Evolutionary conservation across 306 rosid species (phyloP), one percentile per base, ranked within the genome.

Genomic region (Cicer pinnatifidum): DNA sequence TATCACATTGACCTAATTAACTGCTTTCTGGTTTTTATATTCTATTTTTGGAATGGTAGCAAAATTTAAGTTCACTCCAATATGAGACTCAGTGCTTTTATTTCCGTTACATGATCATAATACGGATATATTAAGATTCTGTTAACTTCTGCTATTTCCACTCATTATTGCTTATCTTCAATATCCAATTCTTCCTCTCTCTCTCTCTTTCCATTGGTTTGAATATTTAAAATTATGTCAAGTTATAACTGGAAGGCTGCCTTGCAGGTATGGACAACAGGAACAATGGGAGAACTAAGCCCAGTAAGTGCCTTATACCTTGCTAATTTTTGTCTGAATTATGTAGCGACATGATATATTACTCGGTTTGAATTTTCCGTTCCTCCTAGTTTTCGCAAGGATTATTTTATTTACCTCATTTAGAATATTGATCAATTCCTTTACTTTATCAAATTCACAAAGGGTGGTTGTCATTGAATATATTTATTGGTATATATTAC

Each of bases 201-300:
- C 58, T 46, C 37, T 4, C 19, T 1, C 59, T 46, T 8, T 7
- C 37, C 33, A 20, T 57, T n/a, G 23, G 44, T 57, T 57, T 19
- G 6, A 58, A 44, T 61, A 9, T 38, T 20, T 74, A 41, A 58
- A 65, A 63, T 59, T 51, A 71, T 65, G 48, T 50, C 63, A 9
- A 52, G 65, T 71, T 59, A 52, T 59, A 59, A 80, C 77, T 28
- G 12, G 45, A 76, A 28, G n/a, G 38, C 28, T 82, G 38, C 69
- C 50, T 40, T 78, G 83, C 91, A 91, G 96, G 86, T 91, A 45
- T 91, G 97, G 97, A 91, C 96, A 3, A 85, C 97, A 10, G 96
- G 93, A 73, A 88, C 97, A 39, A 92, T 89, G 97, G 96, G 97
- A 79, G 97, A 92, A 78, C 85, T 92, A 79, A 89, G 87, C 75